A percentile compares a stretch with the other conserved stretches of the same genome.
Conservation (phyloP, 2,329 filamentous ascomycete species). For the Aureobasidium sp. region DNA sequence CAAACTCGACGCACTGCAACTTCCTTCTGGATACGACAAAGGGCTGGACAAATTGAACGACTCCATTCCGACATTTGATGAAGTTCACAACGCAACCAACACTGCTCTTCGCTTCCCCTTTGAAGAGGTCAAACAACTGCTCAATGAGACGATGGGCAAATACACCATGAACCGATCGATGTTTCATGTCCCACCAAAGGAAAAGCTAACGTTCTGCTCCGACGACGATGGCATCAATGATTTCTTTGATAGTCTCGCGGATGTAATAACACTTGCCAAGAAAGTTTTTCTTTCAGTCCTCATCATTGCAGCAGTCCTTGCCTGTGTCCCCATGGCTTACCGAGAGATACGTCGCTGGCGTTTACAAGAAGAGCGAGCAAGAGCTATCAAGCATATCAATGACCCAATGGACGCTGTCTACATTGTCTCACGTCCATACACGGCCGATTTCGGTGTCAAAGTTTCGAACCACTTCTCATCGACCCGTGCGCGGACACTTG, state of each 20-base stretch:
- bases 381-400: slow-evolving; percentile 56
- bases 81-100: slow-evolving; percentile 76
- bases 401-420: slow-evolving; percentile 86
- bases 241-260: slow-evolving; percentile 69
- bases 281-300: slow-evolving; percentile 71
- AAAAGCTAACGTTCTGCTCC: slow-evolving; percentile 78
- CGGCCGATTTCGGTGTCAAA: slow-evolving; percentile 62
- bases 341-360: slow-evolving; percentile 71
- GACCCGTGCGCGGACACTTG: slow-evolving; percentile 58
- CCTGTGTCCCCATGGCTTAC: slow-evolving; percentile 69
- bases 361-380: slow-evolving; percentile 59
- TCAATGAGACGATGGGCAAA: slow-evolving; percentile 60
- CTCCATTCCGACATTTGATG: slow-evolving; percentile 71
- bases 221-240: slow-evolving; percentile 70
- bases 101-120: slow-evolving; percentile 70
- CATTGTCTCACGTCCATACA: slow-evolving; percentile 72
- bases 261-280: slow-evolving; percentile 58
- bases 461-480: slow-evolving; percentile 56
- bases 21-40: slow-evolving; percentile 59
- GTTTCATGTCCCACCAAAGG: slow-evolving; percentile 77
- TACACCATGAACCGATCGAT: slow-evolving; percentile 70
- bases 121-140: slow-evolving; percentile 62
- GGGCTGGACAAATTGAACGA: slow-evolving; percentile 64
- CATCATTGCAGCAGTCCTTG: slow-evolving; percentile 59
- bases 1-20: slow-evolving; percentile 59